A percentile compares a stretch with the other conserved stretches of the same genome.
Evolutionary conservation across 345 rosid species (phyloP).

Genomic region (Acer campestre): DNA sequence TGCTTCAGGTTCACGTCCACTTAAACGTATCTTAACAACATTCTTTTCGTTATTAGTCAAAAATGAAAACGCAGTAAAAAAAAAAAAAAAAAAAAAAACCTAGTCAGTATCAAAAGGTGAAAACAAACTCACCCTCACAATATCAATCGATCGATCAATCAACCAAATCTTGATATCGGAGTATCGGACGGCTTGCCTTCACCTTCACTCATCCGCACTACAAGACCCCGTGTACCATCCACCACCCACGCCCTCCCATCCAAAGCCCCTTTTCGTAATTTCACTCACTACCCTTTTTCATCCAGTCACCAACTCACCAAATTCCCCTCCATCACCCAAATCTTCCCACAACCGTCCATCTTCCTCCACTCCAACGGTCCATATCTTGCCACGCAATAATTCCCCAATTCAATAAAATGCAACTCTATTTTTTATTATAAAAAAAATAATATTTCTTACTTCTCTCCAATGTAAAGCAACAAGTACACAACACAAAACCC

Average conservation of each 20-base stretch:
- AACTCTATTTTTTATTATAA: background rate
- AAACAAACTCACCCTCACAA: too few relatives aligned
- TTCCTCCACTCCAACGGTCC: background rate
- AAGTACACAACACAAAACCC: background rate
- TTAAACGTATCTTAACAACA: background rate
- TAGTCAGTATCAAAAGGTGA: background rate
- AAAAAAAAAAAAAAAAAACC: too few relatives aligned
- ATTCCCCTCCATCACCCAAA: background rate
- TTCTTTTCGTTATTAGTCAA: too few relatives aligned
- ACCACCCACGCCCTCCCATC: too few relatives aligned
- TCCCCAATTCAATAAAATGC: background rate
- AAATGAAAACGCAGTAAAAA: too few relatives aligned
- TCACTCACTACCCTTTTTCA: background rate
- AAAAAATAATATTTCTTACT: background rate
- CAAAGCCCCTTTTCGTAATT: constrained; percentile 16
- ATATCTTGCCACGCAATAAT: constrained; percentile 10
- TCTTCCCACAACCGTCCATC: constrained; percentile 20
- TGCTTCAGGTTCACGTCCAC: too few relatives aligned
- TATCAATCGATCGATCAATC: background rate
- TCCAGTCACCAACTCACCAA: too few relatives aligned
- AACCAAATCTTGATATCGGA: background rate
- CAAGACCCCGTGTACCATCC: background rate
- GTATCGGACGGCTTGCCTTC: background rate
- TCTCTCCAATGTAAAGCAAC: background rate
- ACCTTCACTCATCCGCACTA: background rate